Percentiles rank a stretch among this genome's conserved stretches.
Evolutionary conservation across 2,329 filamentous ascomycete genomes (phyloP).

Genomic region (Niveomyces coronatus): DNA sequence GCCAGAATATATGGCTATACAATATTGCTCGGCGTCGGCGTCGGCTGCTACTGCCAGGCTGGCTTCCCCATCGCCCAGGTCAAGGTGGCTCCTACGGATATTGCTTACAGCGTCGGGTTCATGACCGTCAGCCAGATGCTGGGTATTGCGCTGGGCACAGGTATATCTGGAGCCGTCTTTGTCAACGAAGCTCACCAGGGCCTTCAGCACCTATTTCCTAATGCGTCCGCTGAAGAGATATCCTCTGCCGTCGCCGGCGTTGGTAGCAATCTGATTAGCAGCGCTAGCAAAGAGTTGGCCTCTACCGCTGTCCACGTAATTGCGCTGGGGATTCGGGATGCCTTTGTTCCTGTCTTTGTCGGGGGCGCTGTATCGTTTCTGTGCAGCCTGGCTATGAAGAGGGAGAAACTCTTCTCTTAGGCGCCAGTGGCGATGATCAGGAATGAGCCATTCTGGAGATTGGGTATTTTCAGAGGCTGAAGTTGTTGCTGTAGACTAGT

Average conservation of each 20-base stretch:
- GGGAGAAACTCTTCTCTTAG: slow-evolving; percentile 21
- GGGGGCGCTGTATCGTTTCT: slow-evolving; percentile 21
- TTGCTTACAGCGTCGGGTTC: slow-evolving; percentile 24
- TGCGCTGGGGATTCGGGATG: slow-evolving; percentile 21
- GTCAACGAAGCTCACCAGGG: slow-evolving; percentile 14
- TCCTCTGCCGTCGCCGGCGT: slow-evolving; percentile 8
- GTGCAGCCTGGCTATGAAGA: slow-evolving; percentile 23
- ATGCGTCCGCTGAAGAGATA: slow-evolving; percentile 1
- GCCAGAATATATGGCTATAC: slow-evolving; percentile 23
- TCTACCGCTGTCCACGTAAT: slow-evolving; percentile 21
- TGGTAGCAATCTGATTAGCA: slow-evolving; percentile 8
- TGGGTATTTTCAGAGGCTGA: neutral
- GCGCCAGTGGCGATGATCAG: no score
- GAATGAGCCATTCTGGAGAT: neutral
- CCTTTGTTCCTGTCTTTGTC: slow-evolving; percentile 23
- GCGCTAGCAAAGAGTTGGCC: slow-evolving; percentile 11
- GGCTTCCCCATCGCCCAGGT: slow-evolving; percentile 24
- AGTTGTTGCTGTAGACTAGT: no score
- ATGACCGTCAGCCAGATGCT: slow-evolving; percentile 16
- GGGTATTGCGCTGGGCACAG: slow-evolving; percentile 4
- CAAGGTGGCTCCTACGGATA: slow-evolving; percentile 19
- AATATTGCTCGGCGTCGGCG: slow-evolving; percentile 30
- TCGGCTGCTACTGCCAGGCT: slow-evolving; percentile 24
- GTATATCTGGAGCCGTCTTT: slow-evolving; percentile 5
- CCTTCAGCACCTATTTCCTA: slow-evolving; percentile 9